Base-by-base conservation (phyloP, 1,139 yeast species). In the Nakaseomyces kungkrabaensis region DNA sequence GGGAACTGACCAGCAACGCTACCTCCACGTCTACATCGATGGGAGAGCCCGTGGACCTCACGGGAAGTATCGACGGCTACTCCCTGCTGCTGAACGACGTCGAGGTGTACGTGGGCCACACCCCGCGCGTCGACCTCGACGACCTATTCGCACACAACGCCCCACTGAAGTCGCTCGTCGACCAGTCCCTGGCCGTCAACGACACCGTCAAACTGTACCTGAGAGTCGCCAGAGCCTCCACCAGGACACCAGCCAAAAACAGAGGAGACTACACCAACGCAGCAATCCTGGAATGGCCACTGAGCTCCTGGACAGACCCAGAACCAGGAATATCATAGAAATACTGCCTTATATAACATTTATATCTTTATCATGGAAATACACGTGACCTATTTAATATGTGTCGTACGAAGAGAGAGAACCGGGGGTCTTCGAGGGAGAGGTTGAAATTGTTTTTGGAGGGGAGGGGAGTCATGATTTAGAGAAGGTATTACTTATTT, bases 41-140 rank as follows among this genome's bases (percentile, higher is more conserved):
- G 22, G 22, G 22, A 17, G 22, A 17, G 22, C 22, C 22, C 22
- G 22, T 17, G 31, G 53, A 50, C 9, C 34, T 48, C 4, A 49
- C 50, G 3, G 56, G 54, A 3, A 47, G 44, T 5, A 52, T 69
- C 11, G 66, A 73, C 41, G 81, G 82, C 0, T 75, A 75, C 50
- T 83, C 95, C 1, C 64, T 88, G 43, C 66, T 88, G 46, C 69
- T 89, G 40, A 86, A 89, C 60, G 96, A 89, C 60, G 70, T 88
- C n/a, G 96, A 88, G 63, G 70, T 81, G 38, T 85, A 75, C 60
- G 77, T 82, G 4, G 95, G 87, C 3, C 61, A 67, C 5, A 60
- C 70, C n/a, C 65, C 69, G 1, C 61, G 70, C 1, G 58, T 81
- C 4, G 71, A 76, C 56, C 55, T 82, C 34, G 69, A 65, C 9